Percentiles rank a stretch among this genome's conserved stretches.
Conservation (phyloP, 139 green algal species). For the Zygnema cylindricum region DNA sequence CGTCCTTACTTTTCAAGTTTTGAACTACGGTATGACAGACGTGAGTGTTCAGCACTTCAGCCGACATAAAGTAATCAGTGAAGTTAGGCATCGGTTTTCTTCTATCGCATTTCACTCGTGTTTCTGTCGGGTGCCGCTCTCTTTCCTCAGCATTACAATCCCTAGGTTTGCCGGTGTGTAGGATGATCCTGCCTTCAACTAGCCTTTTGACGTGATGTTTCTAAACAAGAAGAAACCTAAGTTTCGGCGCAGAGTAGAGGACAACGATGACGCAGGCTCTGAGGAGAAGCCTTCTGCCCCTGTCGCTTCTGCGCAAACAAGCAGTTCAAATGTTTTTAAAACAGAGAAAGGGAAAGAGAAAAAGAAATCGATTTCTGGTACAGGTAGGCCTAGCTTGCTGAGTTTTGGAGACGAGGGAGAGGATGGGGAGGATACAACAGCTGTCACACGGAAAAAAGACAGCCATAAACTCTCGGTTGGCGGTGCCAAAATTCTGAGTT, state of each 20-base stretch:
- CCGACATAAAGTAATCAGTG: too few relatives aligned
- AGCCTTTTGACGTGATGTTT: too few relatives aligned
- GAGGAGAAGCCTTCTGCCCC: constrained; percentile 5
- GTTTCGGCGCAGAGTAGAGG: constrained; percentile 25
- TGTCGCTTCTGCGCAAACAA: neutral
- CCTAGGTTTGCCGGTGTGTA: too few relatives aligned
- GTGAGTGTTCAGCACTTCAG: too few relatives aligned
- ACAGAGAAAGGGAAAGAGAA: constrained; percentile 34
- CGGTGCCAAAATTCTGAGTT: neutral
- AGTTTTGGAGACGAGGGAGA: constrained; percentile 56
- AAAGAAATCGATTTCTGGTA: constrained; percentile 33
- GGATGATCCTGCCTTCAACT: too few relatives aligned
- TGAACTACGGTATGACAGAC: too few relatives aligned
- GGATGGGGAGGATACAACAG: neutral
- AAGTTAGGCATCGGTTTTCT: too few relatives aligned
- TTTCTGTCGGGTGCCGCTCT: too few relatives aligned
- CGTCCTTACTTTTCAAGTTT: too few relatives aligned
- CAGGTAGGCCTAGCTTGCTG: constrained; percentile 45
- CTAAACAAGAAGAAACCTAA: constrained; percentile 39
- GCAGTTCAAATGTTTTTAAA: constrained; percentile 6
- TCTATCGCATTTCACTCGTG: too few relatives aligned
- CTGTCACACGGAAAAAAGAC: constrained; percentile 14
- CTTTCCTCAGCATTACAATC: too few relatives aligned
- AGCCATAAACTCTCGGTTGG: neutral
- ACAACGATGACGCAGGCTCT: constrained; percentile 18